These are phyloP conservation scores for Jatropha multifida DNA, from an alignment of 441 rosid species.

Conservation along the genomic window DNA sequence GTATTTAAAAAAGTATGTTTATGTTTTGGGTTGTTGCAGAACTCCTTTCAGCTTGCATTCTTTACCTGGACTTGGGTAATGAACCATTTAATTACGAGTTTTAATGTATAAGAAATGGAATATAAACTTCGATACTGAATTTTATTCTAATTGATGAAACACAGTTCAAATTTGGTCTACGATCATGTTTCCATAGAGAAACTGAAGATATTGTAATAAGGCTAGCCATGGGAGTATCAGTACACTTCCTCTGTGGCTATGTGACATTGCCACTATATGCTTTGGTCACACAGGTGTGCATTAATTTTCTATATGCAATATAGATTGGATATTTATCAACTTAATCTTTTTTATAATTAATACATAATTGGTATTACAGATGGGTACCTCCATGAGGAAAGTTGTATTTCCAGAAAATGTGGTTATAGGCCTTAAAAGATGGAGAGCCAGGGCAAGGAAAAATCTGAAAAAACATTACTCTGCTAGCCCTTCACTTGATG, in stretches of 20 bases:
- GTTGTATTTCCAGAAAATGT: constrained; percentile 62
- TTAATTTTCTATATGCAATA: not conserved
- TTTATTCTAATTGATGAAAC: constrained; percentile 12
- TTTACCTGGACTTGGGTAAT: constrained; percentile 83
- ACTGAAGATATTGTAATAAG: constrained; percentile 52
- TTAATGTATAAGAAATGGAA: not conserved
- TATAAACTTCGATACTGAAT: not conserved
- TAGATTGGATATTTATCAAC: too few relatives aligned
- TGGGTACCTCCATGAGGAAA: constrained; percentile 69
- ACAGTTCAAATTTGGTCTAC: constrained; percentile 62
- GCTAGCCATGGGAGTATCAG: constrained; percentile 49
- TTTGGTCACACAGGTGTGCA: constrained; percentile 71
- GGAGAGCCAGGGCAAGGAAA: constrained; percentile 60
- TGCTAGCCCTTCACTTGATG: constrained; percentile 7
- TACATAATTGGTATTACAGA: constrained; percentile 32
- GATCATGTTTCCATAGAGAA: constrained; percentile 60
- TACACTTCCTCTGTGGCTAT: constrained; percentile 77
- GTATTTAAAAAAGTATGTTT: not conserved
- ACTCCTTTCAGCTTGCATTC: constrained; percentile 78
- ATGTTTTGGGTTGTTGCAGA: constrained; percentile 41
- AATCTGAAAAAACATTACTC: constrained; percentile 22
- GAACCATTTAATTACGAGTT: not conserved
- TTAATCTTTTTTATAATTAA: not conserved
- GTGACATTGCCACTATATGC: constrained; percentile 90
- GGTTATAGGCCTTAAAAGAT: constrained; percentile 49